These are phyloP conservation scores for Venturiaceae sp. DNA, from an alignment of 2,329 filamentous ascomycete genomes.

Conservation along the genomic window DNA sequence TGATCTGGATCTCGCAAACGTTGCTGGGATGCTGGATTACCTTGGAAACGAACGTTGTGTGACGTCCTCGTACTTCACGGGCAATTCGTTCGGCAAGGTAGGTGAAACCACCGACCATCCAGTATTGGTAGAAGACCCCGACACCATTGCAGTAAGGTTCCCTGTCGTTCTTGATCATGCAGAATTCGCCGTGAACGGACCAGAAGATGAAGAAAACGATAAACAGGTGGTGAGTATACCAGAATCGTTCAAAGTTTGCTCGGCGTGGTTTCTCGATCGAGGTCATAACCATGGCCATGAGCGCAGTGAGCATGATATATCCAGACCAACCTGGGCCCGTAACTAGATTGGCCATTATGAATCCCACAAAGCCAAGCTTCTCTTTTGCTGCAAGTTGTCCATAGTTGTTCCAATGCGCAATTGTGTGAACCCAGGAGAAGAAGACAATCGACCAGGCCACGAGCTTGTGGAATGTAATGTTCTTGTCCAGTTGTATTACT, in stretches of 20 bases:
- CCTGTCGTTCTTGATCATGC: slow-evolving; percentile 80
- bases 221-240: slow-evolving; percentile 85
- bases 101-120: slow-evolving; percentile 73
- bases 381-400: slow-evolving; percentile 66
- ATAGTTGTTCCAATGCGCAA: slow-evolving; percentile 83
- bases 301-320: slow-evolving; percentile 69
- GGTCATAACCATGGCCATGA: slow-evolving; percentile 71
- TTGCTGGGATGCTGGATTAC: slow-evolving; percentile 84
- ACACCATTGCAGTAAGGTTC: slow-evolving; percentile 68
- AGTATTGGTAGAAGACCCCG: slow-evolving; percentile 84
- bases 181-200: slow-evolving; percentile 82
- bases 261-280: slow-evolving; percentile 69
- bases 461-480: slow-evolving; percentile 79
- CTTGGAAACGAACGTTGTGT: slow-evolving; percentile 81
- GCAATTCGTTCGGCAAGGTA: slow-evolving; percentile 74
- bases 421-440: slow-evolving; percentile 78
- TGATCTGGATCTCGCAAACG: slow-evolving; percentile 85
- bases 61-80: slow-evolving; percentile 67
- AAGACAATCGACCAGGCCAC: slow-evolving; percentile 84
- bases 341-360: slow-evolving; percentile 64
- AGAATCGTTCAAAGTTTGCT: slow-evolving; percentile 81
- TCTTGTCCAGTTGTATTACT: slow-evolving; percentile 82
- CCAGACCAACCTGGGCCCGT: slow-evolving; percentile 80
- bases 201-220: slow-evolving; percentile 84
- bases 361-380: slow-evolving; percentile 69